phyloP scores from a whole-genome alignment of 2,329 filamentous ascomycete species.

The Colletotrichum tabaci region DNA sequence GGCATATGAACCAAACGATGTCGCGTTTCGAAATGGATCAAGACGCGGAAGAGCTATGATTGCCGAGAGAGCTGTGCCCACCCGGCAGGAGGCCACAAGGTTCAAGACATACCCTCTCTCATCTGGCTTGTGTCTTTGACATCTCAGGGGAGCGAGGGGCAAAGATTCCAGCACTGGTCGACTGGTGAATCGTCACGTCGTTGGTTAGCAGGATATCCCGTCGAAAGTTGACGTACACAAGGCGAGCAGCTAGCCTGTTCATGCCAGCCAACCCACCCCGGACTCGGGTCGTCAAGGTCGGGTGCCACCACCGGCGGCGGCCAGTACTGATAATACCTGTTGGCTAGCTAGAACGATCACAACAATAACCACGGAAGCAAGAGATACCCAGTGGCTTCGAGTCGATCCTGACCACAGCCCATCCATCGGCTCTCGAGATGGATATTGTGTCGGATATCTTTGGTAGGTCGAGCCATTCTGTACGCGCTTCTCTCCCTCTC shows the following conservation, averaged over 20 bases:
- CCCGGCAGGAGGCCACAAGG: not conserved
- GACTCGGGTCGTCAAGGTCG: not conserved
- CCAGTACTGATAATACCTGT: too few species aligned
- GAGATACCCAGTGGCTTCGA: not conserved
- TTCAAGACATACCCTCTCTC: not conserved
- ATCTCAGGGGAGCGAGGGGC: not conserved
- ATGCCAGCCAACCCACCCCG: not conserved
- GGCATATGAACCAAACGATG: slow-evolving; percentile 18
- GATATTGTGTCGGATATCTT: not conserved
- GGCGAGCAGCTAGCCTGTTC: not conserved
- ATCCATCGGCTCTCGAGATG: not conserved
- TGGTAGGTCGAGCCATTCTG: not conserved
- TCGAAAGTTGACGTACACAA: not conserved
- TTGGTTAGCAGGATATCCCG: not conserved
- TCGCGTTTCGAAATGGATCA: slow-evolving; percentile 11
- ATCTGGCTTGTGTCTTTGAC: not conserved
- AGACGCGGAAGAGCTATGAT: not conserved
- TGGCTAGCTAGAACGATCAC: not conserved
- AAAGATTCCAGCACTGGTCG: not conserved
- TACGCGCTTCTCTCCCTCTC: too few species aligned
- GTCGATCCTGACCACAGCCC: not conserved
- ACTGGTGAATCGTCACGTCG: not conserved
- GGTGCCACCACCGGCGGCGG: not conserved
- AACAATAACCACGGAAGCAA: not conserved
- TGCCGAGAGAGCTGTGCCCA: slow-evolving; percentile 2